Evolutionary conservation across 768 basidiomycete genomes (phyloP).

Genomic region (Holtermannia corniformis): DNA sequence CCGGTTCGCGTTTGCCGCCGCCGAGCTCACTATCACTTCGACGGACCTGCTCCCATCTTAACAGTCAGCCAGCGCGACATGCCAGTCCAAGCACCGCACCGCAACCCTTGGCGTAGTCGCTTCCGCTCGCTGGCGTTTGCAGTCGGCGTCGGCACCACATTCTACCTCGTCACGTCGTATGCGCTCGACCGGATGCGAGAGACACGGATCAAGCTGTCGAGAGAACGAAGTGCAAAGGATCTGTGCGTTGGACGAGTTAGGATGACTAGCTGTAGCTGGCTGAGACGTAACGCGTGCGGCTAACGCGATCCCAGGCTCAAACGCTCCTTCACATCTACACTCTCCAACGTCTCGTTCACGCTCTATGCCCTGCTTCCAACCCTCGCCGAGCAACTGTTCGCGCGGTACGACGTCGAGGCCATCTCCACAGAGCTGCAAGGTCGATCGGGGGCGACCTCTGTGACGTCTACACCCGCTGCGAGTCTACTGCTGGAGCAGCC

Average conservation of each 20-base stretch:
- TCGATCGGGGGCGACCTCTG: slow-evolving; percentile 2
- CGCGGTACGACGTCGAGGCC: slow-evolving; percentile 29
- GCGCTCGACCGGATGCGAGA: slow-evolving; percentile 25
- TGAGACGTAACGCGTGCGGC: neutral
- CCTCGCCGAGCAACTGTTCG: slow-evolving; percentile 26
- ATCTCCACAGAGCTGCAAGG: slow-evolving; percentile 28
- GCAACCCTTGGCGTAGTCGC: slow-evolving; percentile 22
- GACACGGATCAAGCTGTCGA: slow-evolving; percentile 17
- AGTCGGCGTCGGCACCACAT: slow-evolving; percentile 20
- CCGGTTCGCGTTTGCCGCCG: neutral
- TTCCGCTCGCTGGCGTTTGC: slow-evolving; percentile 17
- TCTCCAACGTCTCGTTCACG: slow-evolving; percentile 40
- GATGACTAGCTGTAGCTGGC: too few relatives aligned
- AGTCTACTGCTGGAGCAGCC: slow-evolving; percentile 4
- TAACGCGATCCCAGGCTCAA: slow-evolving; percentile 15
- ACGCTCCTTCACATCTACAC: slow-evolving; percentile 32
- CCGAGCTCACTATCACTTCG: neutral
- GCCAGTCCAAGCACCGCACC: neutral
- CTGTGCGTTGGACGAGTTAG: slow-evolving; percentile 11
- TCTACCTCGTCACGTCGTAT: slow-evolving; percentile 25
- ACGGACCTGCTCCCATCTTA: too few relatives aligned
- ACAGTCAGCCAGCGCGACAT: neutral
- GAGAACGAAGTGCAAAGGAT: slow-evolving; percentile 21
- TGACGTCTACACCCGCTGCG: slow-evolving; percentile 5
- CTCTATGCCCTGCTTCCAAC: slow-evolving; percentile 39